Base-by-base conservation (phyloP, 768 basidiomycete genomes). In the Boletus edulis region DNA sequence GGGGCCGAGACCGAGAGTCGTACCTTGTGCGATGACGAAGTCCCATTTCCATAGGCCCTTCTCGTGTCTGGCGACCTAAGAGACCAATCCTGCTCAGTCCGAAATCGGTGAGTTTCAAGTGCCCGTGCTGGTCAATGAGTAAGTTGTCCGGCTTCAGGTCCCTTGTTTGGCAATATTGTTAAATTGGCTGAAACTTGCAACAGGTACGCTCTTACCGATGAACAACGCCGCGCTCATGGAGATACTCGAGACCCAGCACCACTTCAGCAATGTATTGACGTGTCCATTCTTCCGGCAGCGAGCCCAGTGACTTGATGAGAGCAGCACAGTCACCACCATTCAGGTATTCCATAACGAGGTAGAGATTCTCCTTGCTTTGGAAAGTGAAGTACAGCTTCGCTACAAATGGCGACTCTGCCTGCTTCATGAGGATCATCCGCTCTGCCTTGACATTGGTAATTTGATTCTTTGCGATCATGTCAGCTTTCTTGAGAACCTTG, bases 401-500 rank as follows among this genome's bases (percentile, higher is more conserved):
- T 47, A 98, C 97, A 66, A 98, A 96, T 15, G 97, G 96, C 10
- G 94, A 97, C 72, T 97, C 94, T 2, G 96, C 91, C 72, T 98
- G 96, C 70, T 94, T 94, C 97, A 99, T 99, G 62, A 99, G 81
- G 65, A 99, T 99, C 87, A 97, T 98, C 54, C 97, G 83, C 76
- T 99, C 97, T 2, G 97, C 97, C 75, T 98, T 98, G 72, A 99
- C 97, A 69, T 98, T 99, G 46, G 97, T 98, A 70, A 99, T 96
- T 73, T 99, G 97, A 76, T 99, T 99, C 82, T 99, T 99, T 39
- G 97, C 92, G 70, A 99, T 98, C 97, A 99, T 99, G 74, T 99
- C 97, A n/a, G 94, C 93, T 77, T 99, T 99, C 78, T 96, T 98
- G 68, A 99, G 75, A n/a, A 98, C 95, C 74, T 99, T 99, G 83